Conservation (phyloP, 345 rosid species). For the Ricinus communis region DNA sequence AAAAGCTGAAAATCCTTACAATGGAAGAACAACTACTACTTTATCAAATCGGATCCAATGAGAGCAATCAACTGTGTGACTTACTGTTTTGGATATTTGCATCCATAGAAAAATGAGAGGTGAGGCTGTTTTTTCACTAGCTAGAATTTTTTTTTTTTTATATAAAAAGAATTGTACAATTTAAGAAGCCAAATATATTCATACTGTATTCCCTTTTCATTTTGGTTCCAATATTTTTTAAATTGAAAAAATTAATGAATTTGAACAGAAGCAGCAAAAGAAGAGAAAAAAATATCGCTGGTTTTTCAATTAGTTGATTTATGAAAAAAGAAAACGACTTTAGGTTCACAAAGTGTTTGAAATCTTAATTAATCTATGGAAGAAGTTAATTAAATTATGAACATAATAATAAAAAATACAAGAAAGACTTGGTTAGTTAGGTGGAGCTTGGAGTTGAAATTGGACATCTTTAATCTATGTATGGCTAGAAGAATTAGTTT, state of each 20-base stretch:
- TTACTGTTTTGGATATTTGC: slow-evolving; percentile 22
- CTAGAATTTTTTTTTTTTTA: too few relatives aligned
- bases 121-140: not conserved
- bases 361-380: too few relatives aligned
- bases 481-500: not conserved
- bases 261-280: not conserved
- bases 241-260: too few relatives aligned
- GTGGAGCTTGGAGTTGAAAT: slow-evolving; percentile 7
- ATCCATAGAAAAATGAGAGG: slow-evolving; percentile 15
- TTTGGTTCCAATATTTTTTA: not conserved
- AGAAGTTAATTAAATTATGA: too few relatives aligned
- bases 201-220: not conserved
- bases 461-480: not conserved
- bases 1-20: slow-evolving; percentile 23
- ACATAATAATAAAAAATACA: not conserved
- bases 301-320: too few relatives aligned
- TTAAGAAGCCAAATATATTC: not conserved
- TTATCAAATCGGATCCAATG: slow-evolving; percentile 33
- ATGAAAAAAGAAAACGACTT: too few relatives aligned
- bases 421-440: not conserved
- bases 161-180: not conserved
- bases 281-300: too few relatives aligned
- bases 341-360: too few relatives aligned
- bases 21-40: slow-evolving; percentile 16
- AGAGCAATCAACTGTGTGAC: slow-evolving; percentile 14